Conservation (phyloP, 139 green algal species). For the Chlorella sp. region DNA sequence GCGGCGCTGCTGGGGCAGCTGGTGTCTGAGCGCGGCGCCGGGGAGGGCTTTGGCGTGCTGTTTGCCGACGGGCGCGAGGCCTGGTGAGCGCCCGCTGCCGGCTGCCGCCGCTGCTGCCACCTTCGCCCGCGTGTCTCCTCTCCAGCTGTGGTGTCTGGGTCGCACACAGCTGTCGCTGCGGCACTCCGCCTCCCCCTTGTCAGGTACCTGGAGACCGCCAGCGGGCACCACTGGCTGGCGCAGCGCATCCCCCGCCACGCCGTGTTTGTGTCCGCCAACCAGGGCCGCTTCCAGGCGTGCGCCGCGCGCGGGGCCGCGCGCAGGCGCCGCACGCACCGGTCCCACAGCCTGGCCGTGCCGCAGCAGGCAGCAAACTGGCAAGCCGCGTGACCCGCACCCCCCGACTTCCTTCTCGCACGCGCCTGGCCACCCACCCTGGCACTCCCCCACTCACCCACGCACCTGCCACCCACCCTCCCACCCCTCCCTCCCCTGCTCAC, state of each 20-base stretch:
- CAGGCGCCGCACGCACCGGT: background rate
- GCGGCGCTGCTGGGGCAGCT: constrained; percentile 9
- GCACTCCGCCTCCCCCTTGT: background rate
- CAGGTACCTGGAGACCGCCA: constrained; percentile 23
- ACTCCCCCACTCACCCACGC: background rate
- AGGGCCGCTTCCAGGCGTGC: constrained; percentile 20
- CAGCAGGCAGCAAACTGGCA: too few relatives aligned
- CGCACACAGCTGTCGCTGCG: background rate
- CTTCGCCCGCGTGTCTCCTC: background rate
- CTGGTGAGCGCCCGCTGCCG: background rate
- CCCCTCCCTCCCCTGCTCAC: background rate
- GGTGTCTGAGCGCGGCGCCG: constrained; percentile 4
- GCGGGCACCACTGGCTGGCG: constrained; percentile 34
- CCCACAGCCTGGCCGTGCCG: too few relatives aligned
- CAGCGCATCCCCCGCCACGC: constrained; percentile 4
- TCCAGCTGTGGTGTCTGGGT: background rate
- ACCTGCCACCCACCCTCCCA: background rate
- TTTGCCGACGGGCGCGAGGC: constrained; percentile 3
- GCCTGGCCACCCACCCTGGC: background rate
- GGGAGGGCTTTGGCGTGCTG: constrained; percentile 25
- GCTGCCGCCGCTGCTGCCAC: background rate
- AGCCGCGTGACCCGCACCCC: too few relatives aligned
- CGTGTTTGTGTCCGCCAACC: constrained; percentile 24
- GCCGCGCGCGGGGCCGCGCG: too few relatives aligned
- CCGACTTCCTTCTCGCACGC: background rate